Base-by-base conservation (phyloP, 1,139 yeast species). In the Taphrina populina region DNA sequence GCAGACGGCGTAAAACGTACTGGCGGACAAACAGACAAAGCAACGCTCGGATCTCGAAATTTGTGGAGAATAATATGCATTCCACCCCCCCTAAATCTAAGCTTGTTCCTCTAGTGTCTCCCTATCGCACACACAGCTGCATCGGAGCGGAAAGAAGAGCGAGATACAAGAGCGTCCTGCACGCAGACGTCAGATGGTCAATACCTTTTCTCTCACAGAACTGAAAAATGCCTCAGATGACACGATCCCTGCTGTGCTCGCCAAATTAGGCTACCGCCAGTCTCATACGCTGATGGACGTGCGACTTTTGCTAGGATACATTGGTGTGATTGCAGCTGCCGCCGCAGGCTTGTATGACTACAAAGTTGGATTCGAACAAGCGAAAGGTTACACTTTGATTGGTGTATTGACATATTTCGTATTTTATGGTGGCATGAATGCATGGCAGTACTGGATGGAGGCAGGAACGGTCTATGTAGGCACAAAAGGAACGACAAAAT, bases 301-400 rank as follows among this genome's bases (percentile, higher is more conserved):
- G 24, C 83, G 84, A 63, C 73, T 90, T 45, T 81, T 76, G 0
- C 68, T 88, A 41, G 95, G 96, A 0, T 82, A 81, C 63, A 62
- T 75, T 10, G 79, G 88, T 2, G 90, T 85, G 7, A 70, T 73
- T 1, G 71, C 83, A 15, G 86, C 95, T 1, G 95, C 78, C 1
- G 67, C 73, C 4, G 78, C 88, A 58, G 88, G 79, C 66, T 74
- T 75, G 58, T 67, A 81, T 40, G 96, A 90, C 67, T 84, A 84
- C 70, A 78, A 80, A 61, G 72, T 73, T 59, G 73, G 81, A 60
- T 76, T 76, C 62, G 65, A 67, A 6, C 72, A 72, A 3, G 74
- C 74, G 2, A 66, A 71, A 45, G 55, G 62, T 19, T 70, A 71
- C 54, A 76, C 78, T 24, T 69, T 72, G 63, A 62, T 77, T 7